Evolutionary conservation across 371 early-diverging fungal species (phyloP), one percentile per base, ranked within the genome.

Genomic region (Mortierella sp.): DNA sequence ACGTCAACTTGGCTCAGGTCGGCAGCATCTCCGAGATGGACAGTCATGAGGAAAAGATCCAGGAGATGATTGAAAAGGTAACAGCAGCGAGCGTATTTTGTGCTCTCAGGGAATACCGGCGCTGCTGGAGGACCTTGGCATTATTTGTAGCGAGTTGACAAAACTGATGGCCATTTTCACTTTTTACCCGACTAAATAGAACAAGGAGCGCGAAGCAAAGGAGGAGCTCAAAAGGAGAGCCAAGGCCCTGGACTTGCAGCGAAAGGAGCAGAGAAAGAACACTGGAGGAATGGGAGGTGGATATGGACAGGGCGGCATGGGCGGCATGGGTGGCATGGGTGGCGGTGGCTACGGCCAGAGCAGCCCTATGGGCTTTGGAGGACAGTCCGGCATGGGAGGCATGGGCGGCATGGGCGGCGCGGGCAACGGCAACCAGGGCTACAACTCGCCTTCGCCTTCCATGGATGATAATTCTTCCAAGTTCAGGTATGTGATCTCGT

Each of bases 161-260:
- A 34, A 44, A 26, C 47, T 26, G 16, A 19, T 14, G 26, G 7
- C 26, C 47, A 19, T 73, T 3, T 38, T 24, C 73, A 26, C 3
- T n/a, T 38, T 54, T 31, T 11, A 3, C 3, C 13, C 19, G 21
- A 50, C 47, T 26, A 16, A 72, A 34, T 82, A 96, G 96, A 97
- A 96, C 89, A 98, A 99, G 89, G 99, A 99, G 84, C 95, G 94
- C 86, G 98, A 99, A 83, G 99, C 99, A 13, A 97, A 96, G 91
- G 97, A 97, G 79, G 98, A 97, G 80, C 94, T 96, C 81, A 98
- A 98, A 88, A 89, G 97, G 79, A 95, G 97, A 78, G 97, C 98
- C 34, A 95, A 96, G 87, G 91, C 95, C 84, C 91, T 98, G 88
- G 99, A 99, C 45, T 89, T 95, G 92, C 97, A 98, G 89, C 93